These are phyloP conservation scores for Rhynchosporium secalis DNA, from an alignment of 2,329 filamentous ascomycete species.

Conservation along the genomic window DNA sequence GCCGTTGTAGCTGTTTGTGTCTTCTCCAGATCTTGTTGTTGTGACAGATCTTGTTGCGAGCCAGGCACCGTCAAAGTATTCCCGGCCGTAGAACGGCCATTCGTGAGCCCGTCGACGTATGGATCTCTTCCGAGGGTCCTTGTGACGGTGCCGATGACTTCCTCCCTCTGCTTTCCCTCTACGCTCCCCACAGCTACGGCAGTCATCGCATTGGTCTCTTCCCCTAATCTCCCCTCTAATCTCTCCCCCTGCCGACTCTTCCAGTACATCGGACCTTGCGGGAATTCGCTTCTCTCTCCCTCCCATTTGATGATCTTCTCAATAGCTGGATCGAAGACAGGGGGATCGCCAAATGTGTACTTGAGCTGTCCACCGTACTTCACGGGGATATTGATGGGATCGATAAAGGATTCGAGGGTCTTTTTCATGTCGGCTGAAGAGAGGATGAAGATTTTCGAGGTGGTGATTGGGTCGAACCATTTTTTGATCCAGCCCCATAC, in stretches of 20 bases:
- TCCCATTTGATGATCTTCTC: slow-evolving; percentile 53
- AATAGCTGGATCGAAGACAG: slow-evolving; percentile 67
- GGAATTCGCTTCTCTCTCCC: slow-evolving; percentile 53
- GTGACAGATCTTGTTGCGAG: too few species aligned
- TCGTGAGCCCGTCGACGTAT: slow-evolving; percentile 7
- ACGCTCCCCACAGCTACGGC: slow-evolving; percentile 55
- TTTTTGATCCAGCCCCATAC: slow-evolving; percentile 95
- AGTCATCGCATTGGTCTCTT: slow-evolving; percentile 44
- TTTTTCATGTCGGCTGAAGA: slow-evolving; percentile 69
- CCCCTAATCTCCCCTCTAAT: slow-evolving; percentile 32
- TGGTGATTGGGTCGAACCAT: slow-evolving; percentile 92
- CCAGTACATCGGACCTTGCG: slow-evolving; percentile 59
- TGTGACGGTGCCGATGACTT: slow-evolving; percentile 38
- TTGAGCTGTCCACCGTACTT: slow-evolving; percentile 86
- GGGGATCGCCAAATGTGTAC: slow-evolving; percentile 75
- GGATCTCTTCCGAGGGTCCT: slow-evolving; percentile 11
- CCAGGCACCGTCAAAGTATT: background rate
- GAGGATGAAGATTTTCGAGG: slow-evolving; percentile 95
- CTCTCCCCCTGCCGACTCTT: slow-evolving; percentile 42
- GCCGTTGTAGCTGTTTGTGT: background rate
- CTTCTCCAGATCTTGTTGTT: background rate
- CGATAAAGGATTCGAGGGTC: slow-evolving; percentile 79
- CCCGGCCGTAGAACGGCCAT: slow-evolving; percentile 9
- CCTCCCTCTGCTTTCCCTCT: slow-evolving; percentile 47
- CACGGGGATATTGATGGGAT: slow-evolving; percentile 79